phyloP scores from a whole-genome alignment of 2,329 filamentous ascomycete species.

The Ophiostoma novo-ulmi region DNA sequence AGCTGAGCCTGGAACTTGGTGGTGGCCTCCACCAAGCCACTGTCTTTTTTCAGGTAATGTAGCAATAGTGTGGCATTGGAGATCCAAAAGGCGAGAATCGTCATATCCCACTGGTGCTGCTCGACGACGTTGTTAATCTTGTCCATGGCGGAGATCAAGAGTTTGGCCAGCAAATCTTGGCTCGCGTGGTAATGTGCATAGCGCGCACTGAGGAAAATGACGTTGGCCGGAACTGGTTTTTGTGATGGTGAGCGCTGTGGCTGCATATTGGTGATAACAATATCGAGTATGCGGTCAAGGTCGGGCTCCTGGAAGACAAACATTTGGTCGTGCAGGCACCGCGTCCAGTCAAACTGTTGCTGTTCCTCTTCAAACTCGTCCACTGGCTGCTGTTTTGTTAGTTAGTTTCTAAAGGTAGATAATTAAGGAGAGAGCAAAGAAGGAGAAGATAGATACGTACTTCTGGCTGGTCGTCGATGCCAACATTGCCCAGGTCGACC shows the following conservation, averaged over 20 bases:
- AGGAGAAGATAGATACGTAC: constrained; percentile 43
- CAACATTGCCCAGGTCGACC: constrained; percentile 91
- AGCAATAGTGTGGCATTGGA: constrained; percentile 93
- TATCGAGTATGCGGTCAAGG: constrained; percentile 83
- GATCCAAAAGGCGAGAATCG: constrained; percentile 96
- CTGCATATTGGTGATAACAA: constrained; percentile 97
- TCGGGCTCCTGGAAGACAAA: constrained; percentile 98
- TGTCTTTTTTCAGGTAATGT: constrained; percentile 94
- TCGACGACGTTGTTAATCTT: constrained; percentile 98
- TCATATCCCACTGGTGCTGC: constrained; percentile 97
- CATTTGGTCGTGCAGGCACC: constrained; percentile 96
- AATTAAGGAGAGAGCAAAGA: not conserved
- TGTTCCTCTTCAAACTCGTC: constrained; percentile 76
- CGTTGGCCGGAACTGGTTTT: constrained; percentile 94
- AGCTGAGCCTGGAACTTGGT: constrained; percentile 88
- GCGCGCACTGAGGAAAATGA: constrained; percentile 89
- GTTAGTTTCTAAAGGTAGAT: constrained; percentile 5
- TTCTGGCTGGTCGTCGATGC: constrained; percentile 92
- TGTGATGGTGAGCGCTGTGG: constrained; percentile 93
- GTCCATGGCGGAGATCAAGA: constrained; percentile 83
- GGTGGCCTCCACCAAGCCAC: constrained; percentile 72
- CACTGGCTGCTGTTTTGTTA: constrained; percentile 44
- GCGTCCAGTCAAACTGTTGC: constrained; percentile 93
- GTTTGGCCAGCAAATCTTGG: constrained; percentile 70
- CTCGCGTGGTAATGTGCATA: constrained; percentile 97